Evolutionary conservation across 257 asterid genomes (phyloP).

Genomic region (Verbena officinalis): DNA sequence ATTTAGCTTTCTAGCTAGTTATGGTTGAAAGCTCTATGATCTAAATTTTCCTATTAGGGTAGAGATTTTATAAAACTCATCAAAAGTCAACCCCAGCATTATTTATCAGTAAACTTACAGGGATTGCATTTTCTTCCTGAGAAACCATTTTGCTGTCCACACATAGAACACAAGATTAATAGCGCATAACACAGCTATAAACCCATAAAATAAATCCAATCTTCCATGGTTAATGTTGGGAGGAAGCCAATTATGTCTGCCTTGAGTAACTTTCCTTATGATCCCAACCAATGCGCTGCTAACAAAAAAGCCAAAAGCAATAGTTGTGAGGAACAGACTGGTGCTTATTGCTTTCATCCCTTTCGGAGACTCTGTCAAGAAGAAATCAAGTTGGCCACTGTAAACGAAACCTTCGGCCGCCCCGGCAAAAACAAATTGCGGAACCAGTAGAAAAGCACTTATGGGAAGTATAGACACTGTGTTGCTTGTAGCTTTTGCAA

Average conservation of each 20-base stretch:
- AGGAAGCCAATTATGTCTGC: conserved; percentile 34
- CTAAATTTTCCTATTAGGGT: too few species aligned
- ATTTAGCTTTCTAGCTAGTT: too few species aligned
- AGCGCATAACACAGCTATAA: conserved; percentile 17
- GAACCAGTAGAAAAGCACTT: conserved; percentile 26
- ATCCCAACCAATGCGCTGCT: conserved; percentile 21
- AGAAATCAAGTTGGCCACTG: conserved; percentile 35
- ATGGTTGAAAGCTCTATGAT: too few species aligned
- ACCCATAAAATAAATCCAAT: conserved; percentile 27
- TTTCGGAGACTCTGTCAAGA: conserved; percentile 37
- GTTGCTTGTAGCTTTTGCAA: conserved; percentile 6
- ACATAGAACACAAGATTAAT: conserved; percentile 28
- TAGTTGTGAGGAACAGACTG: conserved; percentile 33
- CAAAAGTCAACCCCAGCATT: too few species aligned
- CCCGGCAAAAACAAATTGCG: conserved; percentile 31
- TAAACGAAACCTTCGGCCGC: conserved; percentile 34
- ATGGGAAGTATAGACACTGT: conserved; percentile 8
- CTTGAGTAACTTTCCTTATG: conserved; percentile 14
- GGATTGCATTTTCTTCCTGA: conserved; percentile 18
- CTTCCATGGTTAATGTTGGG: conserved; percentile 25
- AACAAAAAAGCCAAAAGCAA: conserved; percentile 26
- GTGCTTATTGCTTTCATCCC: conserved; percentile 39
- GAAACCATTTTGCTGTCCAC: conserved; percentile 27
- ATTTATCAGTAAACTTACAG: too few species aligned
- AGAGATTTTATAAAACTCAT: too few species aligned